These are phyloP conservation scores for Toxicodendron radicans DNA, from an alignment of 345 rosid genomes.

Conservation along the genomic window DNA sequence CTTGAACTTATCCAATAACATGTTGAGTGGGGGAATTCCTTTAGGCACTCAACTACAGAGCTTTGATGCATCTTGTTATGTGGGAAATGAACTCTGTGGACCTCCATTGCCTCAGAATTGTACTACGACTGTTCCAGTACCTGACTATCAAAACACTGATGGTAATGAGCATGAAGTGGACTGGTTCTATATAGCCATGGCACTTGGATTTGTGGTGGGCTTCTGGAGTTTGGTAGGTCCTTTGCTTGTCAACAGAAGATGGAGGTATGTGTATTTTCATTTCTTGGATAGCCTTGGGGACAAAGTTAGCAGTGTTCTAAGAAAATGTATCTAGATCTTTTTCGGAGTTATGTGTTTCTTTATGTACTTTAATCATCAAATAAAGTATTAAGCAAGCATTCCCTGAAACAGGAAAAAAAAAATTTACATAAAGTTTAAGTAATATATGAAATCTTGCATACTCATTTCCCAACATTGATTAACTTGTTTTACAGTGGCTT, in stretches of 20 bases:
- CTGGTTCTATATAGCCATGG: neutral
- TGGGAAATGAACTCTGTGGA: neutral
- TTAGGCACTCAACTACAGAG: constrained; percentile 12
- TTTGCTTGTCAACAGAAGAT: constrained; percentile 4
- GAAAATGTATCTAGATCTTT: neutral
- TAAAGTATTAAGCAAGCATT: no score
- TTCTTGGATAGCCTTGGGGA: neutral
- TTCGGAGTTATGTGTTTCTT: no score
- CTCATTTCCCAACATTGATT: no score
- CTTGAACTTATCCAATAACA: constrained; percentile 13
- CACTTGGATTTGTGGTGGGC: neutral
- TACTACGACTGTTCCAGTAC: neutral
- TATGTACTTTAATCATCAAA: no score
- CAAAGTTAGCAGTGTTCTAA: neutral
- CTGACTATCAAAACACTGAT: neutral
- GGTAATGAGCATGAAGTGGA: neutral
- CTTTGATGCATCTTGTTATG: neutral
- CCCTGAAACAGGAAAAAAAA: no score
- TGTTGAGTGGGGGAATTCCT: constrained; percentile 16
- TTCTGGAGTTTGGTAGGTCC: neutral
- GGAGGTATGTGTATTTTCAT: neutral
- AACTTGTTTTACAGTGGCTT: no score
- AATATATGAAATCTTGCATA: no score
- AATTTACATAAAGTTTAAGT: no score
- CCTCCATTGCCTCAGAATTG: constrained; percentile 3